Base-by-base conservation (phyloP, 805 yeast species). In the Grigorovia yakushimaensis region DNA sequence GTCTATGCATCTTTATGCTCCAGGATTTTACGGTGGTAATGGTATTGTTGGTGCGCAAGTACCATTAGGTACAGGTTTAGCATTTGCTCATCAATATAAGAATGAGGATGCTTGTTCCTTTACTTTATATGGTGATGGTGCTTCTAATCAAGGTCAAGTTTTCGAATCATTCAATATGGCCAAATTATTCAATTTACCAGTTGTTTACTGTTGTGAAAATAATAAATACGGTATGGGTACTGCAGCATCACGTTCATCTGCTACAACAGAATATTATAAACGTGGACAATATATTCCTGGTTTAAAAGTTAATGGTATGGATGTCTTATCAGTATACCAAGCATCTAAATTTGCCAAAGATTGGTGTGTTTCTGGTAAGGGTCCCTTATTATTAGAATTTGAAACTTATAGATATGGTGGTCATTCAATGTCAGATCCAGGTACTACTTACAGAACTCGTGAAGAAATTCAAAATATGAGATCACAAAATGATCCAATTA, bases 151-250 rank as follows among this genome's bases (percentile, higher is more conserved):
- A 75, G 98, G 98, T 68, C 98, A 93, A 76, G 97, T 89, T 52
- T 93, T 93, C 61, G 98, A 93, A 76, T 69, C 97, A 46, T 93
- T 77, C 79, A 93, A 93, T 81, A 93, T 93, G 98, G 98, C 98
- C 65, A 93, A 93, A 74, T 79, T 93, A 67, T 93, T 96, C 96
- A 82, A 89, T 72, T 78, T 93, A 65, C 98, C 98, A 58, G 84
- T 87, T 66, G 73, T 93, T 54, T 93, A 88, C 66, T 88, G 93
- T 54, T 93, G 98, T 78, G 98, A 93, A 74, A 93, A 93, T 79
- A 93, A 93, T 82, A 93, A 88, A 75, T 93, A 93, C 70, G 98
- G 98, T 78, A 93, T 93, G 98, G 98, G 98, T 75, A 93, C 98
- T 46, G 73, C 98, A 54, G 98, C 98, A 47, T 71, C 96, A 43